phyloP scores from a whole-genome alignment of 768 basidiomycete genomes.

The Termitomyces sp. region DNA sequence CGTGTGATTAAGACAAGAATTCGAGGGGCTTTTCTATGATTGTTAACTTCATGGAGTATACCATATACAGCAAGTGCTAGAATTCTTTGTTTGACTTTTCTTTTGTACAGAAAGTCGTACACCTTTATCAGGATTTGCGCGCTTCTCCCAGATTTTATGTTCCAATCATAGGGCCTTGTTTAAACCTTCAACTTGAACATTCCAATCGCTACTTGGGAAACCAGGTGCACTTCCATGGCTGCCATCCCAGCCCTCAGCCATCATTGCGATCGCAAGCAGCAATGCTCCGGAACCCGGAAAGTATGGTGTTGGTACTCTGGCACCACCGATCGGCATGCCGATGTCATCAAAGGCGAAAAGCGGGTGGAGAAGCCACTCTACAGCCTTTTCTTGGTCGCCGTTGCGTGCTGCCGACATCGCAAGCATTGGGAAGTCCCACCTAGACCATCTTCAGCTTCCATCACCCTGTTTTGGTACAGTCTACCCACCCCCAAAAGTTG shows the following conservation, averaged over 20 bases:
- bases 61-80: no score
- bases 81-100: no score
- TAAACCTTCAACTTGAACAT: conserved; percentile 21
- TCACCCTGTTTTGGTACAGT: background rate
- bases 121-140: background rate
- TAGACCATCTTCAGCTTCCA: background rate
- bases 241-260: conserved; percentile 59
- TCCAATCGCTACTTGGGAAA: conserved; percentile 31
- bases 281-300: conserved; percentile 56
- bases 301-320: conserved; percentile 55
- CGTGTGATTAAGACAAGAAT: no score
- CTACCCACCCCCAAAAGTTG: conserved; percentile 50
- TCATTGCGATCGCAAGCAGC: conserved; percentile 54
- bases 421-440: conserved; percentile 65
- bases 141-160: background rate
- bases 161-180: conserved; percentile 18
- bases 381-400: conserved; percentile 44
- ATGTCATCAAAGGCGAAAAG: conserved; percentile 58
- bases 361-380: conserved; percentile 56
- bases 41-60: no score
- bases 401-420: conserved; percentile 62
- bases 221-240: conserved; percentile 24
- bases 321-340: conserved; percentile 59
- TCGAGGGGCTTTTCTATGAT: no score
- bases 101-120: background rate